Evolutionary conservation across 2,329 filamentous ascomycete species (phyloP).

Genomic region (Phaeosphaeria sp.): DNA sequence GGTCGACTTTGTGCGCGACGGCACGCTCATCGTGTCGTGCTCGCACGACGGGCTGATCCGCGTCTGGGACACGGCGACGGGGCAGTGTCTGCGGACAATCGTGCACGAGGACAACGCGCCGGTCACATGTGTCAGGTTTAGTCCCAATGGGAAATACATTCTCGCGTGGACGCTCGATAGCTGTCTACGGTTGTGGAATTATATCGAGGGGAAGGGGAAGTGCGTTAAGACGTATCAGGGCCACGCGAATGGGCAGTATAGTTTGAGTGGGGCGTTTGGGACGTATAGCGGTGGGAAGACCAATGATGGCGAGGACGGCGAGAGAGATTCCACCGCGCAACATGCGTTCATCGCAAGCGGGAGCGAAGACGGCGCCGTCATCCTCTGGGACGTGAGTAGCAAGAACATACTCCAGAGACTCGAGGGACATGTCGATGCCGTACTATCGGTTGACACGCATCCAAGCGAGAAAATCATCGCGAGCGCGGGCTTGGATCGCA

Average conservation of each 20-base stretch:
- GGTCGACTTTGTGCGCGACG: conserved; percentile 91
- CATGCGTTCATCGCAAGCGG: conserved; percentile 77
- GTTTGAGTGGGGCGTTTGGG: conserved; percentile 85
- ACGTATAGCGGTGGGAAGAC: conserved; percentile 55
- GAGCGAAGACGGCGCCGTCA: conserved; percentile 83
- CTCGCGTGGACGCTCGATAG: conserved; percentile 91
- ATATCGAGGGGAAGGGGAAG: conserved; percentile 84
- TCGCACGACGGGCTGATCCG: conserved; percentile 79
- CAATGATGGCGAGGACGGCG: too few relatives aligned
- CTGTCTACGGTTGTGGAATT: conserved; percentile 92
- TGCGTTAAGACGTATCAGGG: conserved; percentile 98
- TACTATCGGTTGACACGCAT: conserved; percentile 67
- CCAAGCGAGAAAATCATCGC: conserved; percentile 62
- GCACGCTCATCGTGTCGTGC: conserved; percentile 89
- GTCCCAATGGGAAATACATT: conserved; percentile 91
- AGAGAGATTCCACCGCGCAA: conserved; percentile 7
- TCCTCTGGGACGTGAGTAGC: conserved; percentile 88
- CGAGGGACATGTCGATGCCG: conserved; percentile 62
- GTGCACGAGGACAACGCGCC: conserved; percentile 96
- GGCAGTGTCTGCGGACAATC: conserved; percentile 91
- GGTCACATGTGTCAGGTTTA: conserved; percentile 88
- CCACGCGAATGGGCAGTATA: conserved; percentile 83
- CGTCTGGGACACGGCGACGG: conserved; percentile 94
- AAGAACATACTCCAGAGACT: conserved; percentile 81
- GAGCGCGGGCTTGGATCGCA: conserved; percentile 68